Percentiles rank a stretch among this genome's conserved stretches.
These are phyloP conservation scores for Penicillium salamii DNA, from an alignment of 495 filamentous ascomycete genomes.

Conservation along the genomic window DNA sequence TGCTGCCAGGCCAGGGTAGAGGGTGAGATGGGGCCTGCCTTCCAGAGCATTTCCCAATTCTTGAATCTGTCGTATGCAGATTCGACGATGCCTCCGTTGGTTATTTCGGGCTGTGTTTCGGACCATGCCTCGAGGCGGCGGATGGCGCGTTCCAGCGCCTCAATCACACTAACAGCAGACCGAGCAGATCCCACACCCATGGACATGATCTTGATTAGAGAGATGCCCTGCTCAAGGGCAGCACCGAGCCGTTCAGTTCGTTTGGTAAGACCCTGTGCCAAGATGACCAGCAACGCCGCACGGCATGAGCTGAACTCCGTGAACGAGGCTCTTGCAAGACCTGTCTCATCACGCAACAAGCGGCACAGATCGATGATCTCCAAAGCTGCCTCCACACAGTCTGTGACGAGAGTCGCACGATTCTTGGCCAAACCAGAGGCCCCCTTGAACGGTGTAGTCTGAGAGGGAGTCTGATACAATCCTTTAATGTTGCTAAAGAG, in stretches of 20 bases:
- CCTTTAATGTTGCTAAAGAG: constrained; percentile 45
- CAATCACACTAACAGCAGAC: constrained; percentile 51
- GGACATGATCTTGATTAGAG: constrained; percentile 51
- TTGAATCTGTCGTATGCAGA: constrained; percentile 52
- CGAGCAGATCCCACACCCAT: constrained; percentile 50
- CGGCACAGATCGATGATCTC: constrained; percentile 49
- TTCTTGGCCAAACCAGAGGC: constrained; percentile 38
- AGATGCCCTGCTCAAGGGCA: constrained; percentile 46
- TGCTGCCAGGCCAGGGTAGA: constrained; percentile 23
- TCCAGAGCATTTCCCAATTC: constrained; percentile 54
- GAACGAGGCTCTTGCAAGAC: constrained; percentile 50
- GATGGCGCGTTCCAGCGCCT: constrained; percentile 48
- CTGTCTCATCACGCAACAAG: constrained; percentile 45
- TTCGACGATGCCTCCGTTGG: constrained; percentile 29
- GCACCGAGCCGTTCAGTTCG: constrained; percentile 46
- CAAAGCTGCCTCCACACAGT: constrained; percentile 49
- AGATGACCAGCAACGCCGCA: constrained; percentile 47
- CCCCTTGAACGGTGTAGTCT: constrained; percentile 25
- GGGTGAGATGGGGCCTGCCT: constrained; percentile 44
- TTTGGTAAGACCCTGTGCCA: constrained; percentile 48
- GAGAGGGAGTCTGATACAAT: constrained; percentile 22
- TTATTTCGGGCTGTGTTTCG: constrained; percentile 32
- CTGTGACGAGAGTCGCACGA: constrained; percentile 41
- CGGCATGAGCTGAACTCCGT: constrained; percentile 53
- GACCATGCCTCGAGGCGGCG: constrained; percentile 44